These are phyloP conservation scores for peach (Prunus persica) DNA, from an alignment of 306 rosid genomes.

Conservation along the genomic window DNA sequence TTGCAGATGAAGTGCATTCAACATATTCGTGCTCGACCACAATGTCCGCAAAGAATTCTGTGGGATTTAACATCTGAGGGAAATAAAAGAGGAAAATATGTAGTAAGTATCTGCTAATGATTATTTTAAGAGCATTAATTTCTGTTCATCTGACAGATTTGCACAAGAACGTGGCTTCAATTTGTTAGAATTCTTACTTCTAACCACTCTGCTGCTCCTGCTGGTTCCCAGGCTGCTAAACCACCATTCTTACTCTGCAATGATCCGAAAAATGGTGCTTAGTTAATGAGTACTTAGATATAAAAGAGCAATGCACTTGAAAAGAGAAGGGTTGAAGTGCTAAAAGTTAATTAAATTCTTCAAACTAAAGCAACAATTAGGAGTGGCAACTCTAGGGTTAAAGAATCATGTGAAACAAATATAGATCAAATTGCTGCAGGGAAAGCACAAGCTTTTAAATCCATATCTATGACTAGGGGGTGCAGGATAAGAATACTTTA, in stretches of 20 bases:
- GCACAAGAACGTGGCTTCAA: not conserved
- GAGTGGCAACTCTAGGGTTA: not conserved
- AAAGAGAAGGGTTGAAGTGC: not conserved
- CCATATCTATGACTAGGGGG: no score
- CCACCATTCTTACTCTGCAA: slow-evolving; percentile 71
- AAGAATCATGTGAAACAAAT: no score
- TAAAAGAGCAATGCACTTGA: not conserved
- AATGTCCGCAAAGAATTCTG: slow-evolving; percentile 2
- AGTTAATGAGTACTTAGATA: not conserved
- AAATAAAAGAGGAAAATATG: not conserved
- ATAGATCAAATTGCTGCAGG: no score
- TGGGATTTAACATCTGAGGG: slow-evolving; percentile 3
- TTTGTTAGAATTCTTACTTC: slow-evolving; percentile 8
- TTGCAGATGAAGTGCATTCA: slow-evolving; percentile 10
- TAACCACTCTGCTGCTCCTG: slow-evolving; percentile 27
- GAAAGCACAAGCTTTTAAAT: no score
- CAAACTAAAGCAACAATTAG: not conserved
- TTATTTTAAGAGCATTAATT: no score
- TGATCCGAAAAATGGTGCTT: no score
- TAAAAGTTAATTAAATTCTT: not conserved
- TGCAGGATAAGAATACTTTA: no score
- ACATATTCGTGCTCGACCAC: slow-evolving; percentile 12
- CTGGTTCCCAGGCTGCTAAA: slow-evolving; percentile 63
- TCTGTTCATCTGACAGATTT: not conserved
- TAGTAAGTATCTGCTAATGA: no score